Evolutionary conservation across 495 filamentous ascomycete genomes (phyloP).

Genomic region (Talaromyces liani): DNA sequence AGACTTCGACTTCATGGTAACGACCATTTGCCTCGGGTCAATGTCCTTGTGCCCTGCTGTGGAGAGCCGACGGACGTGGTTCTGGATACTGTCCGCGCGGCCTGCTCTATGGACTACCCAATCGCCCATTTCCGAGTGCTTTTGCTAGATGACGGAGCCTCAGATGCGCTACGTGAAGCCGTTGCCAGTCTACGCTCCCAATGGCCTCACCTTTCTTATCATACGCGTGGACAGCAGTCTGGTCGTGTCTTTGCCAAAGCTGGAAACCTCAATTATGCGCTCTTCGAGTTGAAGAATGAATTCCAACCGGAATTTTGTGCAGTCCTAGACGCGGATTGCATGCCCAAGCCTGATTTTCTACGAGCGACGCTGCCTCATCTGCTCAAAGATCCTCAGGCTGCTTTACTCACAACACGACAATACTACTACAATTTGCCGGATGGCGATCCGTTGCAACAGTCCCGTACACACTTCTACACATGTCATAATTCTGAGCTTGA

Average conservation of each 20-base stretch:
- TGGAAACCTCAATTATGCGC: conserved; percentile 47
- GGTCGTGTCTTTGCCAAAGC: conserved; percentile 43
- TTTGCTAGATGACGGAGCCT: conserved; percentile 43
- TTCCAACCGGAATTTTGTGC: conserved; percentile 33
- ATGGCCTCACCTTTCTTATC: conserved; percentile 39
- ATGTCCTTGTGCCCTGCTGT: conserved; percentile 43
- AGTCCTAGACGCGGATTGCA: conserved; percentile 35
- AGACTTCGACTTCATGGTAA: conserved; percentile 18
- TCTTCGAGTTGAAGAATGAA: conserved; percentile 30
- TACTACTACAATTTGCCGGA: conserved; percentile 46
- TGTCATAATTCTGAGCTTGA: conserved; percentile 27
- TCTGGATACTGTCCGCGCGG: conserved; percentile 42
- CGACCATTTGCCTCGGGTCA: conserved; percentile 30
- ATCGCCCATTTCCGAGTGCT: conserved; percentile 35
- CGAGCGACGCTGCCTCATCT: conserved; percentile 43
- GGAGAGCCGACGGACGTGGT: conserved; percentile 43
- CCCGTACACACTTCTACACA: conserved; percentile 33
- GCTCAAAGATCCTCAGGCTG: conserved; percentile 24
- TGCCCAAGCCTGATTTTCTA: conserved; percentile 42
- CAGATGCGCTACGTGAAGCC: conserved; percentile 22
- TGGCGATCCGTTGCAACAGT: conserved; percentile 41
- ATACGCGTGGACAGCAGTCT: conserved; percentile 32
- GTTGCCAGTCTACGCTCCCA: conserved; percentile 17
- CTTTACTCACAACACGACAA: conserved; percentile 28
- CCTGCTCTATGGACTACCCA: conserved; percentile 43